phyloP scores from a whole-genome alignment of 106 monocot genomes.

The Acorus gramineus region DNA sequence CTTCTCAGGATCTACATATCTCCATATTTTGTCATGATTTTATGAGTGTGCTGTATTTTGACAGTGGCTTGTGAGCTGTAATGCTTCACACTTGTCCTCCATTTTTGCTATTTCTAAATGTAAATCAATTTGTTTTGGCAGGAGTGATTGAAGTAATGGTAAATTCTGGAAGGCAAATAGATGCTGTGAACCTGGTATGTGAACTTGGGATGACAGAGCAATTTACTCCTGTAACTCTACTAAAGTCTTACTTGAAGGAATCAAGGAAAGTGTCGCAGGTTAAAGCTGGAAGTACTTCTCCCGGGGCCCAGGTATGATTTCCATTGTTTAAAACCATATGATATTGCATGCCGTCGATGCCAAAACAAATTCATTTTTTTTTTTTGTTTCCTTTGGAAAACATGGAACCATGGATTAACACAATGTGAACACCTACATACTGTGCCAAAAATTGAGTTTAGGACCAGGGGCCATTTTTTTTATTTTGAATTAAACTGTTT shows the following conservation, averaged over 20 bases:
- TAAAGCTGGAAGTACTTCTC: conserved; percentile 56
- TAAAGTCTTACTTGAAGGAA: conserved; percentile 80
- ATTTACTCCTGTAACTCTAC: conserved; percentile 63
- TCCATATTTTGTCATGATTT: too few relatives aligned
- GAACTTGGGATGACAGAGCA: conserved; percentile 71
- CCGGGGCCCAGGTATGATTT: conserved; percentile 28
- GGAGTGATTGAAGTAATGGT: conserved; percentile 53
- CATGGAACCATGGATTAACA: too few relatives aligned
- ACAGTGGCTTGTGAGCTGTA: not conserved
- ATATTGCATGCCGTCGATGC: too few relatives aligned
- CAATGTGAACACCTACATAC: too few relatives aligned
- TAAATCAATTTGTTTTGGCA: conserved; percentile 9
- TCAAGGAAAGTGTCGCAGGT: conserved; percentile 36
- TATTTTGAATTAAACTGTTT: too few relatives aligned
- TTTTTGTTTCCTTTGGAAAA: too few relatives aligned
- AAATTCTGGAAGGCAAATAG: conserved; percentile 72
- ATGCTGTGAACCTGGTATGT: conserved; percentile 80
- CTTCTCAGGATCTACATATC: too few relatives aligned
- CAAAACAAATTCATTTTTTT: too few relatives aligned
- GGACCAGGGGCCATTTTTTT: too few relatives aligned
- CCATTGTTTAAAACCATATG: not conserved
- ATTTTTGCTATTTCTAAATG: not conserved
- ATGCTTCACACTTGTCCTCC: not conserved
- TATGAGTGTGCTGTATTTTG: too few relatives aligned
- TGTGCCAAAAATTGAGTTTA: too few relatives aligned